Conservation (phyloP, 495 filamentous ascomycete species). For the Aspergillus funiculosus region DNA sequence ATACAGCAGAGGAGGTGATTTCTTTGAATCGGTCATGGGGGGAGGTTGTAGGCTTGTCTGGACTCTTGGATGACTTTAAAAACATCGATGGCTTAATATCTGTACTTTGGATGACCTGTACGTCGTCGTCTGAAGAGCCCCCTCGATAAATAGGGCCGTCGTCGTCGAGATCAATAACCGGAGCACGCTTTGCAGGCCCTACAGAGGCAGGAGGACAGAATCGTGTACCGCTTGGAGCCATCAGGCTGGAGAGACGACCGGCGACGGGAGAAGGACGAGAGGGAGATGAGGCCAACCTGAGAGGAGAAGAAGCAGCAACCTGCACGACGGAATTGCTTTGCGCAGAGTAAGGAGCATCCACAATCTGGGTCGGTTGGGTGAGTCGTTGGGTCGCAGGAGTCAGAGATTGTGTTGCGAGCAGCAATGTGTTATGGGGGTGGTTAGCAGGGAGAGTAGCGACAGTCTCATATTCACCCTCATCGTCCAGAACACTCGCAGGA, state of each 20-base stretch:
- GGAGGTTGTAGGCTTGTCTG: conserved; percentile 37
- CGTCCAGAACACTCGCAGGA: conserved; percentile 11
- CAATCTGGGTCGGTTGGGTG: conserved; percentile 70
- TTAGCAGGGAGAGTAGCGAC: conserved; percentile 53
- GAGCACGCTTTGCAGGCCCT: conserved; percentile 32
- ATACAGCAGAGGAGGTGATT: conserved; percentile 43
- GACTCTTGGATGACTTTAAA: conserved; percentile 30
- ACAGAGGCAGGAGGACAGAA: conserved; percentile 52
- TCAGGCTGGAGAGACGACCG: conserved; percentile 49
- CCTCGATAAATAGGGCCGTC: conserved; percentile 54
- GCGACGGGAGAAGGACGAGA: conserved; percentile 26
- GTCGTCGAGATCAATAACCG: conserved; percentile 46
- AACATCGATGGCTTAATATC: conserved; percentile 72
- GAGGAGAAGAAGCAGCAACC: conserved; percentile 78
- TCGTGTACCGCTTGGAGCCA: conserved; percentile 74
- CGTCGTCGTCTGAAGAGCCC: conserved; percentile 54
- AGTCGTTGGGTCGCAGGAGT: conserved; percentile 38
- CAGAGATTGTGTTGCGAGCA: conserved; percentile 25
- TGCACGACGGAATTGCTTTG: conserved; percentile 55
- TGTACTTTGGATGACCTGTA: conserved; percentile 34
- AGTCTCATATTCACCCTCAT: conserved; percentile 48
- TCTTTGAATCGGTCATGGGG: conserved; percentile 43
- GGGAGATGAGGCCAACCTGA: conserved; percentile 46
- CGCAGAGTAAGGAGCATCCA: conserved; percentile 34
- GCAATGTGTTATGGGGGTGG: conserved; percentile 13